phyloP scores from a whole-genome alignment of 306 rosid genomes.

The Cyclanthera cordifolia region DNA sequence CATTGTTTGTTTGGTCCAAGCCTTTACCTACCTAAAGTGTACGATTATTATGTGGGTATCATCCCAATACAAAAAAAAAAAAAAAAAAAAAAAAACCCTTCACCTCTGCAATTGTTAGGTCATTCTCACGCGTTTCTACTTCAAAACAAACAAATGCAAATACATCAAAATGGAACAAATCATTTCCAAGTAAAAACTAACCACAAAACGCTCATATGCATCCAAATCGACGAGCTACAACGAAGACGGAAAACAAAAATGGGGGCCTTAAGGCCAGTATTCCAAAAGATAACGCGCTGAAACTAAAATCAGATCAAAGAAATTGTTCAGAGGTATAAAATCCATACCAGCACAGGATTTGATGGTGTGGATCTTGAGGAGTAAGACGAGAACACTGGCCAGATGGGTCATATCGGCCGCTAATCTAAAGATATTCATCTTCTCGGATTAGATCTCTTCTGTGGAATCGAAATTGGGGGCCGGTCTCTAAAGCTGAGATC shows the following conservation, averaged over 20 bases:
- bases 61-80: background rate
- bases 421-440: conserved; percentile 60
- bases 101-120: background rate
- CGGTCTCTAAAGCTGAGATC: conserved; percentile 3
- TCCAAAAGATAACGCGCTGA: background rate
- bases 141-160: background rate
- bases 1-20: background rate
- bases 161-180: background rate
- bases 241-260: background rate
- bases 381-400: conserved; percentile 64
- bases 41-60: background rate
- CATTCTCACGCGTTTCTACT: background rate
- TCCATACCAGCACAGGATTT: conserved; percentile 57
- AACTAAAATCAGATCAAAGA: background rate
- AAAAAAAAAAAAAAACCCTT: too few relatives aligned
- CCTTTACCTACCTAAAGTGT: background rate
- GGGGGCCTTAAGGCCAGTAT: too few relatives aligned
- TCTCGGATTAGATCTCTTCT: conserved; percentile 4
- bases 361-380: conserved; percentile 72
- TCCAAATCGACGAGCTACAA: background rate
- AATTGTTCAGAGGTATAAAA: background rate
- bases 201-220: background rate
- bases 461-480: background rate
- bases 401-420: conserved; percentile 62
- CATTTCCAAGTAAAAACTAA: background rate